These are phyloP conservation scores for Trichoderma atroviride DNA, from an alignment of 2,329 filamentous ascomycete species.

Conservation along the genomic window DNA sequence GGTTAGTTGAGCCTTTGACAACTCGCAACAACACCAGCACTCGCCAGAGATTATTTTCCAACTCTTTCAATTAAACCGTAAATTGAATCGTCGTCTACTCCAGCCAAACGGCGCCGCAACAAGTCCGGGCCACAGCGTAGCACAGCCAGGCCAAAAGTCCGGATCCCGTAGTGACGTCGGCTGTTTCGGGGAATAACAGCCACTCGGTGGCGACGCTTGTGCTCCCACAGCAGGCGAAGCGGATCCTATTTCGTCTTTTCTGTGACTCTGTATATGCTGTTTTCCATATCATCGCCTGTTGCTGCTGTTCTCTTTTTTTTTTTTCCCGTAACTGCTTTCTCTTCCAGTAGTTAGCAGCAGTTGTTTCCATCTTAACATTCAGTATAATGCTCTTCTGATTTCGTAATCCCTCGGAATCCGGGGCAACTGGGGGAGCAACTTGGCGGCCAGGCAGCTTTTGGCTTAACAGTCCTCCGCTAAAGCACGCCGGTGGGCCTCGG, in stretches of 20 bases:
- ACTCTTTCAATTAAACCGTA: not conserved
- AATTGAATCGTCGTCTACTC: not conserved
- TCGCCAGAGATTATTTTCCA: not conserved
- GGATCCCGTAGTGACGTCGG: slow-evolving; percentile 25
- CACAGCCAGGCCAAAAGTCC: slow-evolving; percentile 5
- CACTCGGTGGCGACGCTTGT: slow-evolving; percentile 22
- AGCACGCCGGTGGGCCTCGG: slow-evolving; percentile 21
- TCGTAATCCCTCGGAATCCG: not conserved
- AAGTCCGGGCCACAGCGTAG: not conserved
- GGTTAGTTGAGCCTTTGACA: not conserved
- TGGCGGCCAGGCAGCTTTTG: slow-evolving; percentile 1
- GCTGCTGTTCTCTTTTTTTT: not conserved
- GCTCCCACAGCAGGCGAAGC: slow-evolving; percentile 13
- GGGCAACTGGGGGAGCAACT: slow-evolving; percentile 11
- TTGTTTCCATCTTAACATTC: not conserved
- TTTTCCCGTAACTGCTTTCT: not conserved
- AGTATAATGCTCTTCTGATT: not conserved
- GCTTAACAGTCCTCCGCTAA: slow-evolving; percentile 1
- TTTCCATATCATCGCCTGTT: not conserved
- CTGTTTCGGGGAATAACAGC: slow-evolving; percentile 26
- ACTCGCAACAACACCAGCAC: not conserved
- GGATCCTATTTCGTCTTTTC: not conserved
- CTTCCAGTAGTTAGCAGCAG: not conserved
- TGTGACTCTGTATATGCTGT: not conserved
- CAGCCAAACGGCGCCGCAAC: not conserved